These are phyloP conservation scores for Falciphora oryzae DNA, from an alignment of 2,329 filamentous ascomycete genomes.

Conservation along the genomic window DNA sequence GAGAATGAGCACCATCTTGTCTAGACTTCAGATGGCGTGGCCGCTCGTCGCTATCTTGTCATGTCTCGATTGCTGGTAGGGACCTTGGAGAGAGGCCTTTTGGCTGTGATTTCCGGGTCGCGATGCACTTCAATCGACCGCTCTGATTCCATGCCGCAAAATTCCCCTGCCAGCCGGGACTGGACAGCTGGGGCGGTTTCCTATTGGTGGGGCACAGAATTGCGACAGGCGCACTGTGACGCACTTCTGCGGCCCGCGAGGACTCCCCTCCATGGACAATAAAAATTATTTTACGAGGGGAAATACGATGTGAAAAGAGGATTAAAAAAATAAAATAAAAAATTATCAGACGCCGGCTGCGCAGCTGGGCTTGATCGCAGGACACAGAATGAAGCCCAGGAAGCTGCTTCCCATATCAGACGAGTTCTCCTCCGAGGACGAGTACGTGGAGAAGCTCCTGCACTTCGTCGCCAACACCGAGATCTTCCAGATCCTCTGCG, in stretches of 20 bases:
- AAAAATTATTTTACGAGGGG: neutral
- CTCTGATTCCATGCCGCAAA: neutral
- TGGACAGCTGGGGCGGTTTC: too few relatives aligned
- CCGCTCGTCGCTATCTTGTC: slow-evolving; percentile 1
- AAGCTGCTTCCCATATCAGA: slow-evolving; percentile 62
- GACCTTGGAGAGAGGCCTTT: neutral
- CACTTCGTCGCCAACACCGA: slow-evolving; percentile 68
- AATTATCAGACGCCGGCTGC: too few relatives aligned
- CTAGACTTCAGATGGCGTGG: too few relatives aligned
- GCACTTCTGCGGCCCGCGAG: neutral
- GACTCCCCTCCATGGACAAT: neutral
- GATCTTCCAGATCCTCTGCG: slow-evolving; percentile 82
- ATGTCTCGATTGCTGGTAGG: slow-evolving; percentile 2
- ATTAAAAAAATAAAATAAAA: neutral
- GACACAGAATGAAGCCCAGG: slow-evolving; percentile 38
- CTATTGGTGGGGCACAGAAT: neutral
- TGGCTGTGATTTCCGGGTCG: neutral
- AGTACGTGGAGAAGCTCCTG: slow-evolving; percentile 74
- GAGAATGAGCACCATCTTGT: slow-evolving; percentile 66
- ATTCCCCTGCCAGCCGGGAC: too few relatives aligned
- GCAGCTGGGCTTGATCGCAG: neutral
- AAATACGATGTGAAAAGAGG: neutral
- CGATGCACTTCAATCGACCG: neutral
- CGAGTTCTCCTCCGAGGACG: slow-evolving; percentile 64
- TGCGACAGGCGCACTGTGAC: neutral